Evolutionary conservation across 1,284 basidiomycete species (phyloP).

Genomic region (Moniliophthora roreri): DNA sequence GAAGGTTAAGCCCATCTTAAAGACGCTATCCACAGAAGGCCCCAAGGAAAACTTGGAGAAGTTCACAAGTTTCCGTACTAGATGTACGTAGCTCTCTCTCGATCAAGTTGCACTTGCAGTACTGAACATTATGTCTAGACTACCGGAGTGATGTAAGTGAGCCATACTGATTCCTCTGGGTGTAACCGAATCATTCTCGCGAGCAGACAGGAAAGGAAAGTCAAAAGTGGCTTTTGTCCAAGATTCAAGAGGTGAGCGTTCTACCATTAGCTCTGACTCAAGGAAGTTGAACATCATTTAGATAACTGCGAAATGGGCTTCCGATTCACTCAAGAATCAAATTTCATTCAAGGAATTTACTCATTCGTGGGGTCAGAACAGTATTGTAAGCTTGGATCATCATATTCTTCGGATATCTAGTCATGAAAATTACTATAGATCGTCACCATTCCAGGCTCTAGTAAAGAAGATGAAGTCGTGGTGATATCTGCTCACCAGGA

Average conservation of each 20-base stretch:
- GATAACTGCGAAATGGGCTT: conserved; percentile 67
- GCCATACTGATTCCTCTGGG: conserved; percentile 14
- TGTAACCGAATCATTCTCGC: conserved; percentile 10
- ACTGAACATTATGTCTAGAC: conserved; percentile 49
- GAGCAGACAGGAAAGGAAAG: conserved; percentile 73
- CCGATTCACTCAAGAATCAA: conserved; percentile 48
- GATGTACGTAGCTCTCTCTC: conserved; percentile 47
- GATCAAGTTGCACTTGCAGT: conserved; percentile 32
- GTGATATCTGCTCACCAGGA: conserved; percentile 90
- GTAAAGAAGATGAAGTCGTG: conserved; percentile 57
- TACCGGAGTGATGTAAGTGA: conserved; percentile 71
- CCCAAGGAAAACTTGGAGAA: conserved; percentile 68
- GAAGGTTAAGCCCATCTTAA: conserved; percentile 57
- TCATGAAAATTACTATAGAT: conserved; percentile 44
- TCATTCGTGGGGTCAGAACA: conserved; percentile 93
- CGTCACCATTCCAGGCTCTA: conserved; percentile 70
- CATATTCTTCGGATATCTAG: conserved; percentile 14
- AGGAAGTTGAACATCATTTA: conserved; percentile 28
- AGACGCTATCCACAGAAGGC: conserved; percentile 65
- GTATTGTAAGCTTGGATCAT: conserved; percentile 57
- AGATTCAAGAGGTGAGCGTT: conserved; percentile 69
- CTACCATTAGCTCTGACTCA: conserved; percentile 5
- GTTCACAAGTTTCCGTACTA: conserved; percentile 75
- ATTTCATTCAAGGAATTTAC: conserved; percentile 80
- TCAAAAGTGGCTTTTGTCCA: conserved; percentile 82